phyloP scores from a whole-genome alignment of 1,284 basidiomycete species.

The Cutaneotrichosporon spelunceum region DNA sequence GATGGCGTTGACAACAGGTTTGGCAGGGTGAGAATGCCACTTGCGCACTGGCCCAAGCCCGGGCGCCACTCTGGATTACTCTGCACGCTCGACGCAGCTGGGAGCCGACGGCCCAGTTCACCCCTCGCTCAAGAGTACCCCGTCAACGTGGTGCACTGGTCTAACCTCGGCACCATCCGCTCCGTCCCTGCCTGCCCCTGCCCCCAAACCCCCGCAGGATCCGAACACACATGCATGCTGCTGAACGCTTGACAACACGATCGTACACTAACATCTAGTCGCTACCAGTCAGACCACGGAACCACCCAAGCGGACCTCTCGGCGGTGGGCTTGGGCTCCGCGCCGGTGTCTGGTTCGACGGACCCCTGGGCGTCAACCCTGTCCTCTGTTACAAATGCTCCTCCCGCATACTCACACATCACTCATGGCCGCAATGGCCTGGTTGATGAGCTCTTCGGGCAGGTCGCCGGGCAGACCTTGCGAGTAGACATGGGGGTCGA shows the following conservation, averaged over 20 bases:
- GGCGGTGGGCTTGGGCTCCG: background rate
- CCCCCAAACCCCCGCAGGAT: background rate
- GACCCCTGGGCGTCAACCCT: conserved; percentile 3
- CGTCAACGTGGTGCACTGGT: background rate
- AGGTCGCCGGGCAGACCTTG: conserved; percentile 50
- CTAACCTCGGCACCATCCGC: no score
- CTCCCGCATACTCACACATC: conserved; percentile 8
- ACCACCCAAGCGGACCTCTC: conserved; percentile 2
- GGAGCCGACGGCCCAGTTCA: no score
- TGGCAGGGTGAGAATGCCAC: no score
- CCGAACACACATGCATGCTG: conserved; percentile 9
- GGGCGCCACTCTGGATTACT: no score
- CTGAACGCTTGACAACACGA: conserved; percentile 7
- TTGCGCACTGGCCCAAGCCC: no score
- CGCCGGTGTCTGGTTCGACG: background rate
- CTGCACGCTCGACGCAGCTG: no score
- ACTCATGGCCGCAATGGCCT: conserved; percentile 50
- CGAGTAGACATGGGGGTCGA: conserved; percentile 51
- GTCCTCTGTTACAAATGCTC: background rate
- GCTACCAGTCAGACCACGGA: conserved; percentile 1
- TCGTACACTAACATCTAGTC: conserved; percentile 6
- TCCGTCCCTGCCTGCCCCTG: background rate
- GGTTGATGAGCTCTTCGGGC: conserved; percentile 50
- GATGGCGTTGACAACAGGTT: no score
- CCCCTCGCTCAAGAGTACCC: no score